A percentile compares a stretch with the other conserved stretches of the same genome.
phyloP scores from a whole-genome alignment of 441 rosid genomes.

The Populus hybrid region DNA sequence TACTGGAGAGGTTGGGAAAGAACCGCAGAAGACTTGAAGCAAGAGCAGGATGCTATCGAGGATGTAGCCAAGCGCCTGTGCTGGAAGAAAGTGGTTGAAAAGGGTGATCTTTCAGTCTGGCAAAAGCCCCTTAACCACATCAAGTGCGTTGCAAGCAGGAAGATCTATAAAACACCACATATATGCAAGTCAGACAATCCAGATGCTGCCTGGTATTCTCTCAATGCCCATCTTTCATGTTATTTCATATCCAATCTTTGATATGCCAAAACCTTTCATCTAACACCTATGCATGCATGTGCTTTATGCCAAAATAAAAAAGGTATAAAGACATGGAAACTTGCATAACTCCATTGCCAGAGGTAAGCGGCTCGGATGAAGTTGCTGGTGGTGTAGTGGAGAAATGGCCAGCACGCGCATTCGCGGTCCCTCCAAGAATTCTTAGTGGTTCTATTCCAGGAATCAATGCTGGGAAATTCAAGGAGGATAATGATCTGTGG shows the following conservation, averaged over 20 bases:
- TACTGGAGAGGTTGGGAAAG: slow-evolving; percentile 97
- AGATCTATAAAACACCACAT: slow-evolving; percentile 49
- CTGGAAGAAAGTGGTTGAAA: slow-evolving; percentile 87
- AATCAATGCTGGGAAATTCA: slow-evolving; percentile 48
- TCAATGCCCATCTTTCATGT: slow-evolving; percentile 5
- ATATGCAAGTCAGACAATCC: slow-evolving; percentile 69
- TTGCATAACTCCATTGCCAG: slow-evolving; percentile 85
- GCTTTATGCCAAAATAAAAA: background rate
- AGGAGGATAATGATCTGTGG: slow-evolving; percentile 69
- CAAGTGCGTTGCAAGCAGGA: slow-evolving; percentile 52
- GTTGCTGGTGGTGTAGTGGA: slow-evolving; percentile 81
- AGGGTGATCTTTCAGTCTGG: slow-evolving; percentile 66
- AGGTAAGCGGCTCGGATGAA: slow-evolving; percentile 61
- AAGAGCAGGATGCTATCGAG: slow-evolving; percentile 86
- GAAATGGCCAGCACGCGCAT: slow-evolving; percentile 88
- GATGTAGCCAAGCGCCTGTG: slow-evolving; percentile 62
- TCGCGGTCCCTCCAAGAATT: slow-evolving; percentile 79
- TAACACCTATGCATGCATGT: background rate
- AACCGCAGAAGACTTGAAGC: slow-evolving; percentile 67
- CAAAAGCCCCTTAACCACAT: slow-evolving; percentile 84
- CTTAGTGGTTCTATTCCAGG: slow-evolving; percentile 59
- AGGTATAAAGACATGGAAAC: slow-evolving; percentile 75
- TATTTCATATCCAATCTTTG: background rate
- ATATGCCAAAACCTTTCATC: background rate
- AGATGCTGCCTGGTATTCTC: slow-evolving; percentile 70